Percentiles rank a stretch among this genome's conserved stretches.
phyloP scores from a whole-genome alignment of 257 asterid genomes.

The Ehretia macrophylla region DNA sequence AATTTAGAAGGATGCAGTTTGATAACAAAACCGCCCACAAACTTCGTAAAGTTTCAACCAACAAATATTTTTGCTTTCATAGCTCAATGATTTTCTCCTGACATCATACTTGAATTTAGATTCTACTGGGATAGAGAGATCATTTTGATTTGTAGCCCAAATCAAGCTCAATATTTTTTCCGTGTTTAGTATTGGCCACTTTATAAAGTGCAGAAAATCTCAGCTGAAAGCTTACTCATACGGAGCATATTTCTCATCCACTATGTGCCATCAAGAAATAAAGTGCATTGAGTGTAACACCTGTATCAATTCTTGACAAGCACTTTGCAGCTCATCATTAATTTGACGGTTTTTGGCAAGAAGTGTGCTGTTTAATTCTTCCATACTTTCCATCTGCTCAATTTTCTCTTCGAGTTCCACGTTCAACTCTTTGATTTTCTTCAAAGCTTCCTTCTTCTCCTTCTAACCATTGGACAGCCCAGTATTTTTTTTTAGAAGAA shows the following conservation, averaged over 20 bases:
- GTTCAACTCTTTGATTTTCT: not conserved
- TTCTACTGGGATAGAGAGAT: no score
- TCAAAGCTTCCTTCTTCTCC: not conserved
- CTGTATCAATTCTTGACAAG: conserved; percentile 22
- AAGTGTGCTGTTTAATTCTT: conserved; percentile 11
- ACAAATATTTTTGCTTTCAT: no score
- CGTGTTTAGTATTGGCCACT: no score
- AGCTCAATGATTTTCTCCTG: no score
- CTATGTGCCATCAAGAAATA: no score
- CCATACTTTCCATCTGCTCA: not conserved
- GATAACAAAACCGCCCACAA: no score
- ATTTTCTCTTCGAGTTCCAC: not conserved
- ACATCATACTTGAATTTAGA: no score
- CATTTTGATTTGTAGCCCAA: no score
- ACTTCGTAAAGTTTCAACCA: no score
- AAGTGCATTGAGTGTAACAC: conserved; percentile 16
- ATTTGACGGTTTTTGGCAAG: conserved; percentile 27
- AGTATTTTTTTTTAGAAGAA: not conserved
- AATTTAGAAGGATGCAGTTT: not conserved
- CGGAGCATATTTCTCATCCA: not conserved
- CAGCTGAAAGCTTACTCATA: not conserved
- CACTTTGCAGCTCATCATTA: conserved; percentile 39
- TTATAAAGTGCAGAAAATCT: no score
- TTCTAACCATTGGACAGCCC: not conserved
- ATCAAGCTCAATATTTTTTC: no score